Evolutionary conservation across 192 early-diverging fungal genomes (phyloP), one percentile per base, ranked within the genome.

Genomic region (Jimgerdemannia flammicorona): DNA sequence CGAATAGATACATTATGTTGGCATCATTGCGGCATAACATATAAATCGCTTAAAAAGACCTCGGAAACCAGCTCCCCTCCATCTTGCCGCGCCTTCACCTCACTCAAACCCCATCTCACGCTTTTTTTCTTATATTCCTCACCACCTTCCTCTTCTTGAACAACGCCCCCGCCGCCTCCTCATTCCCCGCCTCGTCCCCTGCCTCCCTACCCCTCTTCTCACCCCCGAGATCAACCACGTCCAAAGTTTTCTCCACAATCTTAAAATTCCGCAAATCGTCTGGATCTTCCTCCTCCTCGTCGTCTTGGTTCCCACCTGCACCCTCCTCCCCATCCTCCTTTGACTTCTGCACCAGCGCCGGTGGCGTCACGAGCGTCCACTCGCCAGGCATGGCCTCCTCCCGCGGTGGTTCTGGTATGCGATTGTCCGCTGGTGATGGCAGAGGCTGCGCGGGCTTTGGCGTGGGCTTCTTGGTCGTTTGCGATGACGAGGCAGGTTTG

Each of bases 101-200:
- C 29, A 29, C 29, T 29, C 29, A 29, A 29, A 29, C 29, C 49
- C 2, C 6, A 59, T 70, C 43, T 70, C 68, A 4, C 71, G 41
- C n/a, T 40, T 78, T 72, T 64, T 83, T 79, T 40, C 82, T 73
- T 49, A 82, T 85, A 66, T 85, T 85, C 65, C 85, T 83, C 44
- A 63, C 64, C 20, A 79, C 18, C 75, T 85, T 88, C 65, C 87
- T 71, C 67, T 88, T 88, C 74, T 88, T 88, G 72, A 88, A 88
- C 11, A 85, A 29, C 1, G 64, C 74, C 6, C 65, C 70, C 41
- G 64, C 75, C 67, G 68, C 66, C 4, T 73, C 77, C 3, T 81
- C 71, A 17, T 73, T 64, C 8, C 63, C 20, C n/a, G 43, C 49
- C 17, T 7, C 20, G 11, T 81, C 75, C 14, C 73, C 43, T 29